These are phyloP conservation scores for Tuber borchii DNA, from an alignment of 495 filamentous ascomycete genomes.

Conservation along the genomic window DNA sequence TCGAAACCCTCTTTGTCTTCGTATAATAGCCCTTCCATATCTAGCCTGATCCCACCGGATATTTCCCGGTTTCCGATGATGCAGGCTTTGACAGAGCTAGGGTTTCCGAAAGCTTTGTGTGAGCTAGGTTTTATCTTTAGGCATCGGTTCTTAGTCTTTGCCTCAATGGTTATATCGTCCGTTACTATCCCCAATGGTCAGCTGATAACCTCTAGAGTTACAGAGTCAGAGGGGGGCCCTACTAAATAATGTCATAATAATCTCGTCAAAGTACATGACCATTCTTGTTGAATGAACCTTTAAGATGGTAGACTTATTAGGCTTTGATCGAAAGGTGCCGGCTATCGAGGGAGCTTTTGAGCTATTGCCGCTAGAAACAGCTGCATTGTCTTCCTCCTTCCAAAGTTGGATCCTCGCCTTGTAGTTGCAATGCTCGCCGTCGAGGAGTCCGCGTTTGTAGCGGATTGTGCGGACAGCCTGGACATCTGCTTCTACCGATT, in stretches of 20 bases:
- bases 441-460: slow-evolving; percentile 29
- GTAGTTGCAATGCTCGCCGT: slow-evolving; percentile 29
- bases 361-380: not conserved
- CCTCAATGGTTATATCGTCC: slow-evolving; percentile 32
- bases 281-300: slow-evolving; percentile 27
- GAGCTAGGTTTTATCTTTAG: slow-evolving; percentile 29
- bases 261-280: slow-evolving; percentile 33
- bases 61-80: slow-evolving; percentile 26
- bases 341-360: not conserved
- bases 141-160: not conserved
- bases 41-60: slow-evolving; percentile 34
- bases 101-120: slow-evolving; percentile 21
- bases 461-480: slow-evolving; percentile 30
- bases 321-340: slow-evolving; percentile 11
- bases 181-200: slow-evolving; percentile 25
- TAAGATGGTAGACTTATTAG: not conserved
- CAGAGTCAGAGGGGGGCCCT: not conserved
- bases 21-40: slow-evolving; percentile 29
- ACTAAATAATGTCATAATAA: slow-evolving; percentile 30
- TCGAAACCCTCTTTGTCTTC: slow-evolving; percentile 30
- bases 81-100: slow-evolving; percentile 30
- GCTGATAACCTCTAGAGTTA: not conserved
- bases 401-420: slow-evolving; percentile 37
- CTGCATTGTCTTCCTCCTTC: slow-evolving; percentile 16
- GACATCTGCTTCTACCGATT: slow-evolving; percentile 35